phyloP scores from a whole-genome alignment of 1,284 basidiomycete species.

The Rhodotorula sp. region DNA sequence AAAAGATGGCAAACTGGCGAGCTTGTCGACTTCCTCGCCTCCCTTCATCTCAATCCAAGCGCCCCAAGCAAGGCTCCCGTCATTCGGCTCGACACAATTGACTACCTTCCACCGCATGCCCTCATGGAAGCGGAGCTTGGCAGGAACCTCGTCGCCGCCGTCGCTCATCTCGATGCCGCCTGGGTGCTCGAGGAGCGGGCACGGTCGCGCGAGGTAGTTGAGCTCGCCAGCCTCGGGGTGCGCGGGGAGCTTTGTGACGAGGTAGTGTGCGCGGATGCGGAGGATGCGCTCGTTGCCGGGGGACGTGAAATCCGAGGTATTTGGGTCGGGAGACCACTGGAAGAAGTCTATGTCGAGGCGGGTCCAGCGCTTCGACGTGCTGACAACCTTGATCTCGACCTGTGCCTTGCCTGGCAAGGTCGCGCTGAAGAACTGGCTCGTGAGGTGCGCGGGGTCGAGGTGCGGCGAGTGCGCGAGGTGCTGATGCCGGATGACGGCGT shows the following conservation, averaged over 20 bases:
- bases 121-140: slow-evolving; percentile 15
- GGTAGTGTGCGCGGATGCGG: slow-evolving; percentile 25
- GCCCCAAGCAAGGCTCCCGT: slow-evolving; percentile 24
- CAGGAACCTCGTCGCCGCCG: slow-evolving; percentile 6
- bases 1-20: slow-evolving; percentile 8
- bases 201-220: slow-evolving; percentile 21
- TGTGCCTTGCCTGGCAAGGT: slow-evolving; percentile 13
- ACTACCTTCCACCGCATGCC: slow-evolving; percentile 31
- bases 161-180: slow-evolving; percentile 6
- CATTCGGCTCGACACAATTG: background rate
- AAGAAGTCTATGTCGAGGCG: slow-evolving; percentile 33
- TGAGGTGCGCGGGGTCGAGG: slow-evolving; percentile 31
- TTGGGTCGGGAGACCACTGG: slow-evolving; percentile 23
- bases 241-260: slow-evolving; percentile 18
- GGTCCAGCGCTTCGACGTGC: slow-evolving; percentile 33
- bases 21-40: slow-evolving; percentile 28
- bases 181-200: slow-evolving; percentile 33
- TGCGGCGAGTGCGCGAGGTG: slow-evolving; percentile 7
- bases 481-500: slow-evolving; percentile 24
- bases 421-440: slow-evolving; percentile 31
- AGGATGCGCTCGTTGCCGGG: background rate
- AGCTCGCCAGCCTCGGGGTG: slow-evolving; percentile 3
- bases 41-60: slow-evolving; percentile 34
- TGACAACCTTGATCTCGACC: slow-evolving; percentile 25
- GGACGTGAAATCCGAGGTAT: slow-evolving; percentile 1